Evolutionary conservation across 352 stramenopile species (phyloP), one percentile per base, ranked within the genome.

Genomic region (Globisporangium irregulare): DNA sequence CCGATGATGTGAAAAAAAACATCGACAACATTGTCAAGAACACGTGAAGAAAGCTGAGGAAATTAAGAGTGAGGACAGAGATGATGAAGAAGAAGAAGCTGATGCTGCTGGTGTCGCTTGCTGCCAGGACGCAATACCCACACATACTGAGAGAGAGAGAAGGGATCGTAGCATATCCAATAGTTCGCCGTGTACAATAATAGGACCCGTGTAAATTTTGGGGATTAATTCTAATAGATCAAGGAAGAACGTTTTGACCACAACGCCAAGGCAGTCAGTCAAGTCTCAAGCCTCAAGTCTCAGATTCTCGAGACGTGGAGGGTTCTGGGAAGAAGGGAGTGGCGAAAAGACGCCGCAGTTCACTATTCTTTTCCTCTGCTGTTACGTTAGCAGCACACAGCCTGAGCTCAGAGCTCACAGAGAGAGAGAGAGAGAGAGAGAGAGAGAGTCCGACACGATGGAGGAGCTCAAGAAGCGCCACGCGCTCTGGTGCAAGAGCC

Each of bases 391-490:
- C 18, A 18, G 12, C 38, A 7, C 6, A 10, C 43, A 8, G 5
- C 22, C 54, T 46, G 41, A 20, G 51, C 12, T 10, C 43, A 51
- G 18, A 38, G 8, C 41, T 7, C 41, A 48, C 41, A 14, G 12
- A n/a, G 8, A 55, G n/a, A 56, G 27, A 18, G 38, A 34, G 12
- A 29, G 18, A 34, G 41, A 29, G 32, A 24, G 8, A 59, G 57
- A n/a, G 27, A 10, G 38, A 46, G 14, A 46, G 38, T 6, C 38
- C 38, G 5, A 34, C 56, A 22, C 18, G 29, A 83, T 83, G 77
- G 79, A 86, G 18, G 70, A 84, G 57, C 69, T 87, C 14, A 56
- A 72, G 62, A 82, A 86, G 68, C 72, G 81, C 25, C 82, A 90
- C 62, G 67, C 74, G 2, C 63, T 70, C 22, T 92, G 84, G 84